Conservation (phyloP, 2,329 filamentous ascomycete genomes). For the Paecilomyces formosus region DNA sequence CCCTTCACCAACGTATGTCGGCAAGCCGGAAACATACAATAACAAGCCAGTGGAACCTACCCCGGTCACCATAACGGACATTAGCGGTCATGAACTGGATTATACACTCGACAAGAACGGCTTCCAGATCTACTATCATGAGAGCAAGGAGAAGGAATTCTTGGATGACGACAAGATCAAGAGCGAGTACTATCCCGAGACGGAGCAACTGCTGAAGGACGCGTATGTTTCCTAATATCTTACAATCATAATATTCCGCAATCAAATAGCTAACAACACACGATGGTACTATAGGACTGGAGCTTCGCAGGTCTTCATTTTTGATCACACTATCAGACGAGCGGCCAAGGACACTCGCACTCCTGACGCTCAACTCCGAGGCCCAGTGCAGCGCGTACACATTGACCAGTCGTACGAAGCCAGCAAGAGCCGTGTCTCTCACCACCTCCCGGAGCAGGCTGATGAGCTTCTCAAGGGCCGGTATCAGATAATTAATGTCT, state of each 20-base stretch:
- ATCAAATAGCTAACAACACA: background rate
- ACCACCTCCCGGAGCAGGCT: conserved; percentile 40
- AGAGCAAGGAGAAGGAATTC: conserved; percentile 30
- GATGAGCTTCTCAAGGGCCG: conserved; percentile 35
- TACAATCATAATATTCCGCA: background rate
- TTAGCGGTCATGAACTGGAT: conserved; percentile 34
- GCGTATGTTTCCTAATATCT: conserved; percentile 13
- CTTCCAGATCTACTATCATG: conserved; percentile 38
- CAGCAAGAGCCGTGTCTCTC: conserved; percentile 33
- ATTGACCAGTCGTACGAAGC: conserved; percentile 45
- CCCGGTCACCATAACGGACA: conserved; percentile 34
- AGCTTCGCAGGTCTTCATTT: conserved; percentile 39
- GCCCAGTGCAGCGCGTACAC: conserved; percentile 45
- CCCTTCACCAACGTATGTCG: conserved; percentile 30
- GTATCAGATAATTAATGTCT: conserved; percentile 46
- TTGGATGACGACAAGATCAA: conserved; percentile 36
- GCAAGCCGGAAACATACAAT: conserved; percentile 34
- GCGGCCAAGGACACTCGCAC: conserved; percentile 23
- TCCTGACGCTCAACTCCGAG: conserved; percentile 26
- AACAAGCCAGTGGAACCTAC: conserved; percentile 32
- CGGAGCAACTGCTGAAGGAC: conserved; percentile 40
- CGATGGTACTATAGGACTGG: conserved; percentile 24
- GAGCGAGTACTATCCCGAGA: conserved; percentile 39
- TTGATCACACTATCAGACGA: conserved; percentile 45
- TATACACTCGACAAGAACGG: conserved; percentile 42